These are phyloP conservation scores for Aquilaria sinensis DNA, from an alignment of 345 rosid species.

Conservation along the genomic window DNA sequence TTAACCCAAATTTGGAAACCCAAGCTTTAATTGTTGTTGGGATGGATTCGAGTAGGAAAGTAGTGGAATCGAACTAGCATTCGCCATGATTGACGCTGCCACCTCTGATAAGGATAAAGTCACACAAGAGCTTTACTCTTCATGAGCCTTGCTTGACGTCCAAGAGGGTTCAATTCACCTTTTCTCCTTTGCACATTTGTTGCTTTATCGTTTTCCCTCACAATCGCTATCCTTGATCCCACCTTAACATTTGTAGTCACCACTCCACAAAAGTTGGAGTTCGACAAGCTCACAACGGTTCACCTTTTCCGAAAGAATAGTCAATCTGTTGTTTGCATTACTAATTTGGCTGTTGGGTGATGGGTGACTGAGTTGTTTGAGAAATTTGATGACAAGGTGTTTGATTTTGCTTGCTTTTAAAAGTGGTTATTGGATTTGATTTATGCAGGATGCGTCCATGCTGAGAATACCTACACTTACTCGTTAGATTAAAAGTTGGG, in stretches of 20 bases:
- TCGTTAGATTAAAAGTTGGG: no score
- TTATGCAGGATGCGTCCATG: constrained; percentile 90
- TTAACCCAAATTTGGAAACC: not conserved
- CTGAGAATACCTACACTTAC: constrained; percentile 12
- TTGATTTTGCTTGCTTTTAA: not conserved
- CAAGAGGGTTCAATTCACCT: constrained; percentile 27
- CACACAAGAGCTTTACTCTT: constrained; percentile 20
- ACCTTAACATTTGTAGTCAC: constrained; percentile 70
- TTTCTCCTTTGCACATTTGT: constrained; percentile 59
- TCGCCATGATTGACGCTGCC: constrained; percentile 85
- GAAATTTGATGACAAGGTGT: not conserved
- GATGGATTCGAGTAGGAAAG: constrained; percentile 99
- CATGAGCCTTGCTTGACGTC: no score
- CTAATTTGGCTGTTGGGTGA: constrained; percentile 89
- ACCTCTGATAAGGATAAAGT: constrained; percentile 91
- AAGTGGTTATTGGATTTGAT: not conserved
- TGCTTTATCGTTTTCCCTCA: constrained; percentile 55
- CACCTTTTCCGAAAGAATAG: constrained; percentile 88
- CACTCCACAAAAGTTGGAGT: constrained; percentile 59
- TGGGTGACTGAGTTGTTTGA: not conserved
- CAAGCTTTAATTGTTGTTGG: not conserved
- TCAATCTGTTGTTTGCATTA: constrained; percentile 93
- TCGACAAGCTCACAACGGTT: constrained; percentile 89
- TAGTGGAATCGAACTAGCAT: constrained; percentile 98
- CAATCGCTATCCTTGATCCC: constrained; percentile 41